A percentile compares a stretch with the other conserved stretches of the same genome.
phyloP scores from a whole-genome alignment of 345 rosid genomes.

The Firmiana major region DNA sequence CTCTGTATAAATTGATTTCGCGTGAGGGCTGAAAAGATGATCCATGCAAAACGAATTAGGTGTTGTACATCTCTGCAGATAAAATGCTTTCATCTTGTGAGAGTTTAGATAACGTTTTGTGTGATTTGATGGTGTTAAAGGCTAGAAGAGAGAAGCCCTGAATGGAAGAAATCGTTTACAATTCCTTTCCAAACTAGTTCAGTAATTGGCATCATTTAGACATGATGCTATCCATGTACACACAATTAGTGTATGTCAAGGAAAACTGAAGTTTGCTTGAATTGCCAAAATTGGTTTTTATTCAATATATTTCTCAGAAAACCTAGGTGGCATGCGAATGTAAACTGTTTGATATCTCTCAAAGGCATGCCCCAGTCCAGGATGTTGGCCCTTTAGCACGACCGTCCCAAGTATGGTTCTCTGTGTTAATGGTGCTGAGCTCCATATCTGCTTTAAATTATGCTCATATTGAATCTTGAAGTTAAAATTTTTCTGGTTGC shows the following conservation, averaged over 20 bases:
- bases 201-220: not conserved
- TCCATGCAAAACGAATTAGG: not conserved
- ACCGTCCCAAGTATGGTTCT: not conserved
- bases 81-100: not conserved
- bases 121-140: not conserved
- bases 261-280: not conserved
- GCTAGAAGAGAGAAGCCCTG: not conserved
- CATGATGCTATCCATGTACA: not conserved
- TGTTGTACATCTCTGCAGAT: not conserved
- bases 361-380: not conserved
- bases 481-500: not conserved
- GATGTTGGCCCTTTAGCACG: not conserved
- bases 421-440: not conserved
- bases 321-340: not conserved
- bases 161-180: not conserved
- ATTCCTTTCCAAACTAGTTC: not conserved
- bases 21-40: not conserved
- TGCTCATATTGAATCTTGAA: no score
- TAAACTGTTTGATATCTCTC: not conserved
- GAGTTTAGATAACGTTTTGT: not conserved
- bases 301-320: not conserved
- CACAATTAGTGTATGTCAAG: not conserved
- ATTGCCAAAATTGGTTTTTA: not conserved
- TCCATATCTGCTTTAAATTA: not conserved
- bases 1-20: not conserved